Evolutionary conservation across 441 rosid species (phyloP), one percentile per base, ranked within the genome.

Genomic region (Populus hybrid): DNA sequence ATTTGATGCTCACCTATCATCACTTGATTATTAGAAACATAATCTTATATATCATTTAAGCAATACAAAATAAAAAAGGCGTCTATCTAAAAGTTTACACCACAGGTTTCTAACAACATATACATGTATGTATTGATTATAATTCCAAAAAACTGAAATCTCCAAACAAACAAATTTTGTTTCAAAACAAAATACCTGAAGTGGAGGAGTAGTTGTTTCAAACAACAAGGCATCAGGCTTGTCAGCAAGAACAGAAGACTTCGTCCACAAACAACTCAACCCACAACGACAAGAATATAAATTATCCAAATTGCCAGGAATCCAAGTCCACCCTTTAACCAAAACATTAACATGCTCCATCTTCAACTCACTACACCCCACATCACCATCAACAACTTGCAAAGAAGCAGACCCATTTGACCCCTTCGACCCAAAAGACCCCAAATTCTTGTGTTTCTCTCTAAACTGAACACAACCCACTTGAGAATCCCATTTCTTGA

Each of bases 171-270:
- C 3, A 7, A 9, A 50, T 20, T 26, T 16, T 64, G 68, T 1
- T 59, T 59, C 24, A 31, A 74, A 68, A 73, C 0, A 72, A 65
- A 64, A 18, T 80, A 95, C 99, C 97, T 81, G 90, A 42, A 79
- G 26, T 53, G 99, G 95, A 80, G 99, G 98, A 38, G 31, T 29
- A 29, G 31, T 29, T 29, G 31, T 29, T 29, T 29, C 31, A 29
- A 29, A 29, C 31, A 29, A 29, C 86, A 92, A 78, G 71, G 94
- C 95, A 74, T 93, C 98, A 50, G 98, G 99, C 21, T 87, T 84
- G 84, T 93, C 97, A 75, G 89, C 91, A 72, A 95, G 91, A 87
- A 90, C 90, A 1, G 91, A 21, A 71, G 99, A 95, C 88, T 93
- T 95, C 20, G 98, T 92, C 98, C n/a, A n/a, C n/a, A n/a, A n/a